Evolutionary conservation across 257 asterid species (phyloP).

Genomic region (Henckelia pumila): DNA sequence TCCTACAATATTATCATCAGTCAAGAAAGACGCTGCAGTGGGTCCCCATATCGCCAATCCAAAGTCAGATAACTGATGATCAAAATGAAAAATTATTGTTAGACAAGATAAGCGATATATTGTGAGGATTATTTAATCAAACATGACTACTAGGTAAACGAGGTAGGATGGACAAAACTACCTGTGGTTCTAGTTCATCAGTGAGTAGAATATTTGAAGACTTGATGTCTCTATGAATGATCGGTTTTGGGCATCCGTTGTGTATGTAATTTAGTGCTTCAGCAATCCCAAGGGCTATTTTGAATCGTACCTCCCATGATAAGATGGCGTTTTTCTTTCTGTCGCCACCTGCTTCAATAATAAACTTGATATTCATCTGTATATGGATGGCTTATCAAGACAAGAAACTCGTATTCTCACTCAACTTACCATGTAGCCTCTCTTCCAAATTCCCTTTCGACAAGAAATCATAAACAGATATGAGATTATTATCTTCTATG

Average conservation of each 20-base stretch:
- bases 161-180: constrained; percentile 7
- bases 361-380: constrained; percentile 22
- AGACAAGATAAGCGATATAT: neutral
- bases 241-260: constrained; percentile 50
- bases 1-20: constrained; percentile 82
- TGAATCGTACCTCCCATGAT: constrained; percentile 74
- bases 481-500: constrained; percentile 47
- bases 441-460: constrained; percentile 80
- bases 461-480: constrained; percentile 68
- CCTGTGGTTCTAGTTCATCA: constrained; percentile 75
- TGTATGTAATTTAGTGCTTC: constrained; percentile 85
- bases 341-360: constrained; percentile 39
- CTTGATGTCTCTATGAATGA: constrained; percentile 88
- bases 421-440: constrained; percentile 60
- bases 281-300: constrained; percentile 70
- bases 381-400: neutral
- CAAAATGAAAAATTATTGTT: neutral
- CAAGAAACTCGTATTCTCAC: constrained; percentile 1
- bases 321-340: constrained; percentile 38
- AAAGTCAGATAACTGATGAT: constrained; percentile 68
- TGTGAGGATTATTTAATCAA: neutral
- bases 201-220: constrained; percentile 86
- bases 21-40: constrained; percentile 50
- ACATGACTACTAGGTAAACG: neutral
- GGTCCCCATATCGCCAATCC: constrained; percentile 96